Conservation (phyloP, 306 rosid genomes). For the Erythrophleum fordii region DNA sequence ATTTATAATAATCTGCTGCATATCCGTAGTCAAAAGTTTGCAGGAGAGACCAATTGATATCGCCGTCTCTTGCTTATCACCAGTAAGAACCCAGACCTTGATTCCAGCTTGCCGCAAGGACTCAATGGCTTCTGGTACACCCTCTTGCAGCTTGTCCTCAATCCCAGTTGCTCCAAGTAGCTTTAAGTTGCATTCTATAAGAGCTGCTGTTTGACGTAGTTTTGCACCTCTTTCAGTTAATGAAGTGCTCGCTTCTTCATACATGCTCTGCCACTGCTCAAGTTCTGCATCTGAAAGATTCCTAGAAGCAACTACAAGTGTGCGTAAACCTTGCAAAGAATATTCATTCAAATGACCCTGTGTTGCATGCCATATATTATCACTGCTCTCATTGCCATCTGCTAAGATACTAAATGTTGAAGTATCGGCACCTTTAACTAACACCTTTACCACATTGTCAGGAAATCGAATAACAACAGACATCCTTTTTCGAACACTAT, state of each 20-base stretch:
- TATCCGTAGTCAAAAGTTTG: constrained; percentile 80
- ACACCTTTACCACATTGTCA: constrained; percentile 76
- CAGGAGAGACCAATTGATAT: constrained; percentile 93
- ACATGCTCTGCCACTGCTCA: constrained; percentile 79
- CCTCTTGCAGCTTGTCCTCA: constrained; percentile 97
- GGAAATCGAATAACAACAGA: constrained; percentile 94
- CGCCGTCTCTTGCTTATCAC: constrained; percentile 99
- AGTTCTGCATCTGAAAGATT: constrained; percentile 79
- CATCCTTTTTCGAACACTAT: constrained; percentile 96
- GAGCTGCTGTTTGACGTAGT: constrained; percentile 81
- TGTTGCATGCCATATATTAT: constrained; percentile 52
- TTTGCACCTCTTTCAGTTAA: constrained; percentile 72
- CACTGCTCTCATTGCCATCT: constrained; percentile 46
- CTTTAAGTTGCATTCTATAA: constrained; percentile 76
- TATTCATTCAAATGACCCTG: constrained; percentile 77
- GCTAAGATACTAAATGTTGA: constrained; percentile 78
- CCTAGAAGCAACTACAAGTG: constrained; percentile 86
- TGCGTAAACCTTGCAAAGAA: constrained; percentile 85
- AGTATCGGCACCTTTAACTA: constrained; percentile 96
- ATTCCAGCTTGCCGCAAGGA: constrained; percentile 95
- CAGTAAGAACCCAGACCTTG: constrained; percentile 99
- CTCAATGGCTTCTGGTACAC: constrained; percentile 96
- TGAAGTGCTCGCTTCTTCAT: constrained; percentile 94
- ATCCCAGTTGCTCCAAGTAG: constrained; percentile 94
- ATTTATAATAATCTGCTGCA: constrained; percentile 81